Conservation (phyloP, 2,329 filamentous ascomycete genomes). For the Orbilia blumenaviensis region DNA sequence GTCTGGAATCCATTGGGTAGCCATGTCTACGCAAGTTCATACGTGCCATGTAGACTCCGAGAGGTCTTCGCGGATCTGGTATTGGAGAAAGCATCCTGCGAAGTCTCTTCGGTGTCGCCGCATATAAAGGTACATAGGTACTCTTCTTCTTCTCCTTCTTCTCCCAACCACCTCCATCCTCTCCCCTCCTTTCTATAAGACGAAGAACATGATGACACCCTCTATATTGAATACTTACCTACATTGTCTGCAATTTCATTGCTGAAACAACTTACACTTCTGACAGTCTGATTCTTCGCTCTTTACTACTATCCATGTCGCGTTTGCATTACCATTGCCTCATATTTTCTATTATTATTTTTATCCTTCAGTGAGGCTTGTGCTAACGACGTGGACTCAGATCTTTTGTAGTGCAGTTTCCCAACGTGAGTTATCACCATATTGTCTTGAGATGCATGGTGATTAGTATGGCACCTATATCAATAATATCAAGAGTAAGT, state of each 20-base stretch:
- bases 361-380: neutral
- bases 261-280: conserved; percentile 51
- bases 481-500: conserved; percentile 48
- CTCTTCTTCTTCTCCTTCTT: too few species aligned
- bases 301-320: neutral
- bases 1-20: too few species aligned
- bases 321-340: too few species aligned
- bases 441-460: too few species aligned
- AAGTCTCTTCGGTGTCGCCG: neutral
- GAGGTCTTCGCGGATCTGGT: neutral
- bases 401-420: too few species aligned
- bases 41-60: too few species aligned
- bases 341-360: neutral
- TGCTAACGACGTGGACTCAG: conserved; percentile 33
- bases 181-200: neutral
- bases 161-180: neutral
- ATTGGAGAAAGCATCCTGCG: neutral
- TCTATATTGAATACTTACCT: conserved; percentile 54
- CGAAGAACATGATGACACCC: conserved; percentile 52
- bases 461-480: too few species aligned
- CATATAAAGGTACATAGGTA: conserved; percentile 5
- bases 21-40: too few species aligned
- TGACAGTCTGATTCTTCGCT: conserved; percentile 53
- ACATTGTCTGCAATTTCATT: conserved; percentile 54
- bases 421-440: too few species aligned